These are phyloP conservation scores for Tetrahymena malaccensis DNA, from an alignment of 73 alveolate species.

Conservation along the genomic window DNA sequence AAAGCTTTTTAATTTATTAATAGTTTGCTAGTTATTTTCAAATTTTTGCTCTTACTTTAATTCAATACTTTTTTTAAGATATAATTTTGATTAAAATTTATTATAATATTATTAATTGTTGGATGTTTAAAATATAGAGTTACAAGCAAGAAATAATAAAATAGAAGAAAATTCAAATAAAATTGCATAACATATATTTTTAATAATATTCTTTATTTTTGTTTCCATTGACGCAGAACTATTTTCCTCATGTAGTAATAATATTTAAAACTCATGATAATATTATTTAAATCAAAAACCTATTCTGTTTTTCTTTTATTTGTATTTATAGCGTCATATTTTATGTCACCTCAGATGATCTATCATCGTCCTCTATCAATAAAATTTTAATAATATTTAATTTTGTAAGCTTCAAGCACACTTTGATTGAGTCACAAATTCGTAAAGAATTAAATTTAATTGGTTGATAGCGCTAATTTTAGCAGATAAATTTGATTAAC, in stretches of 20 bases:
- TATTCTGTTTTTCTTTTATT: not conserved
- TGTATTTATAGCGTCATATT: not conserved
- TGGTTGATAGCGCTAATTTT: too few species aligned
- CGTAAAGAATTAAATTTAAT: too few species aligned
- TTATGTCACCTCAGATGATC: not conserved
- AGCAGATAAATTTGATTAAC: too few species aligned
- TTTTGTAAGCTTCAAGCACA: not conserved
- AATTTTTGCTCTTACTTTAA: not conserved
- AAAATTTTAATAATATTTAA: too few species aligned
- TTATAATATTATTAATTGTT: not conserved
- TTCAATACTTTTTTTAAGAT: not conserved
- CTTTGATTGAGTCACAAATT: not conserved
- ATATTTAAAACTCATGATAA: too few species aligned
- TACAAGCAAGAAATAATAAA: too few species aligned
- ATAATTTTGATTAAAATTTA: too few species aligned
- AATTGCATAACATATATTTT: not conserved
- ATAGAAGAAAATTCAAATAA: not conserved
- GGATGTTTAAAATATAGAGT: not conserved
- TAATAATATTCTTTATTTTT: not conserved
- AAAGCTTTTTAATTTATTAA: too few species aligned
- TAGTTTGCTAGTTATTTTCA: not conserved
- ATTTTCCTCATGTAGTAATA: not conserved
- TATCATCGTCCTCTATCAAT: too few species aligned
- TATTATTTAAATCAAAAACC: not conserved
- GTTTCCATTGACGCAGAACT: not conserved